These are phyloP conservation scores for Raphanus sativus DNA, from an alignment of 345 rosid species.

Conservation along the genomic window DNA sequence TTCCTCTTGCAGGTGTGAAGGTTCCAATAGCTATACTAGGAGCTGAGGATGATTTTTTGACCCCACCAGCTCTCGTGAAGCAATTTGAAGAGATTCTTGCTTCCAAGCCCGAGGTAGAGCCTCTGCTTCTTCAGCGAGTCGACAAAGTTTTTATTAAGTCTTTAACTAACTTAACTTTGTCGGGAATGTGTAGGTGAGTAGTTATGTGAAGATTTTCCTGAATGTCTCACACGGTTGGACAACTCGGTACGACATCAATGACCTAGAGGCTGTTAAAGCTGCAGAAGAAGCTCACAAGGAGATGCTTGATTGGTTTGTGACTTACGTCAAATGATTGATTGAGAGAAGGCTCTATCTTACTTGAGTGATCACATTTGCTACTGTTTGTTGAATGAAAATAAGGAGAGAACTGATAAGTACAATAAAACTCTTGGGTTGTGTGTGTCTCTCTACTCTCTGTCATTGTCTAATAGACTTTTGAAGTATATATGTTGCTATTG, in stretches of 20 bases:
- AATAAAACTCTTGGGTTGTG: slow-evolving; percentile 4
- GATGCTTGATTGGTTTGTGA: slow-evolving; percentile 61
- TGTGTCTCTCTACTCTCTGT: not conserved
- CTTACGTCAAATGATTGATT: slow-evolving; percentile 43
- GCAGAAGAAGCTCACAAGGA: slow-evolving; percentile 67
- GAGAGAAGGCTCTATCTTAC: not conserved
- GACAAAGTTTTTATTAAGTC: not conserved
- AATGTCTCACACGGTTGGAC: slow-evolving; percentile 70
- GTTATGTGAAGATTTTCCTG: slow-evolving; percentile 58
- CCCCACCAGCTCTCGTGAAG: slow-evolving; percentile 55
- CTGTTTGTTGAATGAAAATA: not conserved
- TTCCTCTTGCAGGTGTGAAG: slow-evolving; percentile 43
- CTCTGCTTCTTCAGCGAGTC: slow-evolving; percentile 6
- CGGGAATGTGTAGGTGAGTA: slow-evolving; percentile 30
- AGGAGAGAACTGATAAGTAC: slow-evolving; percentile 2
- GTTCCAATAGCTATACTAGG: slow-evolving; percentile 58
- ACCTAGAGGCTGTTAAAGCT: slow-evolving; percentile 45
- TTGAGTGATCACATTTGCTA: not conserved
- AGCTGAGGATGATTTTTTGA: slow-evolving; percentile 47
- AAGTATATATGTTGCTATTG: not conserved
- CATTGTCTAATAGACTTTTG: not conserved
- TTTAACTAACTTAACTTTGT: not conserved
- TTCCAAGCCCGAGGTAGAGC: slow-evolving; percentile 50
- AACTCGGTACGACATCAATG: slow-evolving; percentile 46
- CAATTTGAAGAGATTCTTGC: slow-evolving; percentile 53